Conservation (phyloP, 73 alveolate species). For the Paramecium bursaria region DNA sequence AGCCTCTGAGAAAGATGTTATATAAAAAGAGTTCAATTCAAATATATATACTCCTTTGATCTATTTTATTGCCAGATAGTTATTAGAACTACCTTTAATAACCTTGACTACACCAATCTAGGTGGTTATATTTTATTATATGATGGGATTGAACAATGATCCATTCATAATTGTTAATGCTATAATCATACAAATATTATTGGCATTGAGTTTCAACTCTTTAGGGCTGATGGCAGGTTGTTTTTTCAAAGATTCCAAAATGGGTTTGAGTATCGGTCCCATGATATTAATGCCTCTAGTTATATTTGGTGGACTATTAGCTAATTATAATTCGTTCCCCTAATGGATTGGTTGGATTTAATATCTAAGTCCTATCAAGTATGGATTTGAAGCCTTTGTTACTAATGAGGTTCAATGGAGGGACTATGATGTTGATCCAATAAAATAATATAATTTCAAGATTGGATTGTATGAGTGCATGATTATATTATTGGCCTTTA, state of each 20-base stretch:
- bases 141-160: no score
- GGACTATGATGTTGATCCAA: no score
- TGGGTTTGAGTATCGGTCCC: slow-evolving; percentile 72
- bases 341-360: slow-evolving; percentile 82
- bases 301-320: slow-evolving; percentile 77
- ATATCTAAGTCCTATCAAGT: slow-evolving; percentile 80
- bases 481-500: not conserved
- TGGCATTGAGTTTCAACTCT: no score
- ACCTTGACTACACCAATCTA: no score
- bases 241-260: slow-evolving; percentile 63
- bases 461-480: not conserved
- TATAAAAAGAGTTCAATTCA: no score
- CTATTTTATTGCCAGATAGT: no score
- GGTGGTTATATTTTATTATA: no score
- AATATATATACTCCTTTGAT: no score
- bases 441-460: not conserved
- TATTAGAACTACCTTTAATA: no score
- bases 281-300: slow-evolving; percentile 77
- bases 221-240: slow-evolving; percentile 66
- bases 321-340: slow-evolving; percentile 64
- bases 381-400: slow-evolving; percentile 72
- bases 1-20: no score
- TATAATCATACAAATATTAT: no score
- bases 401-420: slow-evolving; percentile 69
- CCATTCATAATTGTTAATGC: no score